Base-by-base conservation (phyloP, 2,329 filamentous ascomycete genomes). In the Exutisphaerella laricina region DNA sequence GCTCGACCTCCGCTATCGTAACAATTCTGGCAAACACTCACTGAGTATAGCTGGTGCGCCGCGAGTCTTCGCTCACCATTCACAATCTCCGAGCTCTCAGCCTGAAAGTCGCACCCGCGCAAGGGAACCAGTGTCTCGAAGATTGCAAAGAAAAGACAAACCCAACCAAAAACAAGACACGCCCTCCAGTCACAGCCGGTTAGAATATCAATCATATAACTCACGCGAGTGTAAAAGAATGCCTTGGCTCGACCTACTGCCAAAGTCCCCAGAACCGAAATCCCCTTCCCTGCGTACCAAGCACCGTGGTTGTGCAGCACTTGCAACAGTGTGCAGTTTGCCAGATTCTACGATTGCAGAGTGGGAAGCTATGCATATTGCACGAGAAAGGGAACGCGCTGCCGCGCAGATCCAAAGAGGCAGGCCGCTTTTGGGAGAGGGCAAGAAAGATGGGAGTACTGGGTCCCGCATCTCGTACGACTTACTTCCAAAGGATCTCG, bases 381-480 rank as follows among this genome's bases (percentile, higher is more conserved):
- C 43, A 17, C 36, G 30, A 17, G 38, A 41, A 12, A 31, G 35
- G 21, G 31, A 37, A 17, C 22, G 5, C 12, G 20, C 21, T n/a
- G 32, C 41, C 14, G 21, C 23, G 23, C 25, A 17, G 8, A 33
- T 10, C 1, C 18, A n/a, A 10, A 36, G n/a, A 16, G 43, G 41
- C 26, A 34, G 22, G 36, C 51, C 51, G 29, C 49, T 61, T 2
- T 56, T 63, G 18, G 58, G 59, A n/a, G 31, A 49, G 9, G 54
- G 46, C 21, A 58, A 52, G 33, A 42, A 55, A 14, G 18, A 29
- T 13, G 89, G 62, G 85, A 62, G 58, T 33, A 55, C 88, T 5
- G 88, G 95, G 59, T 94, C 87, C 0, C 75, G 74, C 30, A 75
- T 97, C 29, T 71, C 88, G 26, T 71, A 81, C 49, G 70, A 88